A percentile compares a stretch with the other conserved stretches of the same genome.
Conservation (phyloP, 2,329 filamentous ascomycete genomes). For the Tolypocladium album region DNA sequence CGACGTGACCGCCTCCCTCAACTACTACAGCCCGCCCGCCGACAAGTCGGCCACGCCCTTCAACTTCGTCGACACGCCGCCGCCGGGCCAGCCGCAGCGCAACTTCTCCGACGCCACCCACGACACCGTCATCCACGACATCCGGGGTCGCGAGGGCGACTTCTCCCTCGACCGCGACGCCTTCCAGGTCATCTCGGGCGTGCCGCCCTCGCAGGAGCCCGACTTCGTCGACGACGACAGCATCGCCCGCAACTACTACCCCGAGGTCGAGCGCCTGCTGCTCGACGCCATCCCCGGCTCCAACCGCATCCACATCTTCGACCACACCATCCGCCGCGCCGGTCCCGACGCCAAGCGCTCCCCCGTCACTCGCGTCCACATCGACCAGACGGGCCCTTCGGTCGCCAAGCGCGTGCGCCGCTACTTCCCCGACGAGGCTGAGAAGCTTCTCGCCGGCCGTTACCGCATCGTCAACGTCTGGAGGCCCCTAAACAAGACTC, state of each 20-base stretch:
- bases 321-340: constrained; percentile 75
- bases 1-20: constrained; percentile 48
- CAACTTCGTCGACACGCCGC: constrained; percentile 56
- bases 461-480: constrained; percentile 86
- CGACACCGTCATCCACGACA: constrained; percentile 54
- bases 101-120: constrained; percentile 49
- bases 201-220: constrained; percentile 36
- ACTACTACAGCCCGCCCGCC: constrained; percentile 52
- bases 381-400: constrained; percentile 67
- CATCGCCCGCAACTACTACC: constrained; percentile 69
- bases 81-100: constrained; percentile 47
- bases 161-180: constrained; percentile 65
- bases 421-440: constrained; percentile 59
- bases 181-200: constrained; percentile 53
- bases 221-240: constrained; percentile 59
- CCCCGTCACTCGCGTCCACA: constrained; percentile 66
- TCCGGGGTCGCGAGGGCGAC: constrained; percentile 56
- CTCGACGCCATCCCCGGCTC: constrained; percentile 56
- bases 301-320: constrained; percentile 63
- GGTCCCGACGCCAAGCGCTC: constrained; percentile 45
- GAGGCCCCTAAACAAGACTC: constrained; percentile 50
- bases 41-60: constrained; percentile 47
- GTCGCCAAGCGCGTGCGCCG: constrained; percentile 55
- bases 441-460: constrained; percentile 55
- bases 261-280: constrained; percentile 67